Evolutionary conservation across 441 rosid species (phyloP).

Genomic region (Bocquillonia castaneifolia): DNA sequence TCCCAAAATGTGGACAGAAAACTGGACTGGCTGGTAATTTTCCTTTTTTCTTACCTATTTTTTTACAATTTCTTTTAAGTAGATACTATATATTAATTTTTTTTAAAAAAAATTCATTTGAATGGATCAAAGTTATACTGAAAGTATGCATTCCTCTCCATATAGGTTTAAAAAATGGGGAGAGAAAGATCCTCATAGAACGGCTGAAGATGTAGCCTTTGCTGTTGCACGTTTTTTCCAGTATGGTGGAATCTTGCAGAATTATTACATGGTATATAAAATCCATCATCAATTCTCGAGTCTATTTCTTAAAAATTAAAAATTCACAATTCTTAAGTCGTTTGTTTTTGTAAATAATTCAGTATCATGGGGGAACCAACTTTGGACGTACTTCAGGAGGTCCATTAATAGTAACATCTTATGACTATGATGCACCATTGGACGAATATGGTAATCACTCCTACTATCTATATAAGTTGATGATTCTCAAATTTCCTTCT

Average conservation of each 20-base stretch:
- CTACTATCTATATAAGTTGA: not conserved
- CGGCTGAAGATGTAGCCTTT: constrained; percentile 72
- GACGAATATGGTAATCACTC: constrained; percentile 71
- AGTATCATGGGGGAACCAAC: constrained; percentile 94
- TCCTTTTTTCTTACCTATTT: too few species aligned
- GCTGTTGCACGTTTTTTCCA: constrained; percentile 71
- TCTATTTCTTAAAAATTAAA: not conserved
- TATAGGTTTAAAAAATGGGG: constrained; percentile 70
- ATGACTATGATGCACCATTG: constrained; percentile 85
- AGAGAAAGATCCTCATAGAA: constrained; percentile 53
- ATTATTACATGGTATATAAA: constrained; percentile 64
- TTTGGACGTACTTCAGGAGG: constrained; percentile 92
- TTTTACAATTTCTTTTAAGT: too few species aligned
- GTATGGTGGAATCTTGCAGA: constrained; percentile 59
- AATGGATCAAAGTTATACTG: too few species aligned
- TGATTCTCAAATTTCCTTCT: not conserved
- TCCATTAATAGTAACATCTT: constrained; percentile 74
- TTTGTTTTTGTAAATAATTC: not conserved
- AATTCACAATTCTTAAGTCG: too few species aligned
- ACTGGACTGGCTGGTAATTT: constrained; percentile 69
- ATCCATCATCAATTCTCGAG: not conserved
- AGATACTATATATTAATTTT: too few species aligned
- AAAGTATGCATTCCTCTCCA: too few species aligned
- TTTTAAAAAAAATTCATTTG: too few species aligned
- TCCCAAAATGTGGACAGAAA: constrained; percentile 77